Evolutionary conservation across 2,329 filamentous ascomycete species (phyloP).

Genomic region (Beauveria asiatica): DNA sequence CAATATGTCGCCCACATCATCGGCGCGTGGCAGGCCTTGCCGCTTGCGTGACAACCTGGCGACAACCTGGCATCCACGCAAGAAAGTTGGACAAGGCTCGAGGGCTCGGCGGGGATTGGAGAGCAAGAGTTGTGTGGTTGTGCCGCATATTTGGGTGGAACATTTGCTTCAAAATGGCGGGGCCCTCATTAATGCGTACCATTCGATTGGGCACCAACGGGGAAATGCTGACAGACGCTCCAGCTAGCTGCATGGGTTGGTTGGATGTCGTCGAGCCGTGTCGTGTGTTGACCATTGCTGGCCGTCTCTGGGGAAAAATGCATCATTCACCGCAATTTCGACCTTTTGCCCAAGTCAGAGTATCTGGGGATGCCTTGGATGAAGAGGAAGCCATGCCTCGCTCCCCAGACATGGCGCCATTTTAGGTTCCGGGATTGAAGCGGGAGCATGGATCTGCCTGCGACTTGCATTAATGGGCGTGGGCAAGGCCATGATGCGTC

Average conservation of each 20-base stretch:
- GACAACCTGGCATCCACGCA: no score
- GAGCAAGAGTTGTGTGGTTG: neutral
- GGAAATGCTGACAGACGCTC: neutral
- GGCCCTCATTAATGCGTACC: conserved; percentile 10
- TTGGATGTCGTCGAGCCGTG: neutral
- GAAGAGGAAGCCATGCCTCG: no score
- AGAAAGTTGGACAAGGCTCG: no score
- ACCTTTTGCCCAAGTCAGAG: neutral
- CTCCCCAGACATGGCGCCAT: conserved; percentile 6
- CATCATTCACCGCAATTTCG: conserved; percentile 11
- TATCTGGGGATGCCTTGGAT: neutral
- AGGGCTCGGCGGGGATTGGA: no score
- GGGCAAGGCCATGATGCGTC: neutral
- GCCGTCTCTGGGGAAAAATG: neutral
- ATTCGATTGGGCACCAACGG: conserved; percentile 10
- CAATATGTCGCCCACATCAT: neutral
- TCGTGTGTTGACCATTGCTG: neutral
- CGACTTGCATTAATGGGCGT: neutral
- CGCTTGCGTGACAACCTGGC: no score
- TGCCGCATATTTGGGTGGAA: conserved; percentile 9
- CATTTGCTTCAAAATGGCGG: conserved; percentile 1
- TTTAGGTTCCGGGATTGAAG: neutral
- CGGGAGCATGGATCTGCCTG: neutral
- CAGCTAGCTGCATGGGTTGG: conserved; percentile 7
- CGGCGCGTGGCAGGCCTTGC: neutral